Evolutionary conservation across 768 basidiomycete genomes (phyloP).

Genomic region (Pisolithus tinctorius): DNA sequence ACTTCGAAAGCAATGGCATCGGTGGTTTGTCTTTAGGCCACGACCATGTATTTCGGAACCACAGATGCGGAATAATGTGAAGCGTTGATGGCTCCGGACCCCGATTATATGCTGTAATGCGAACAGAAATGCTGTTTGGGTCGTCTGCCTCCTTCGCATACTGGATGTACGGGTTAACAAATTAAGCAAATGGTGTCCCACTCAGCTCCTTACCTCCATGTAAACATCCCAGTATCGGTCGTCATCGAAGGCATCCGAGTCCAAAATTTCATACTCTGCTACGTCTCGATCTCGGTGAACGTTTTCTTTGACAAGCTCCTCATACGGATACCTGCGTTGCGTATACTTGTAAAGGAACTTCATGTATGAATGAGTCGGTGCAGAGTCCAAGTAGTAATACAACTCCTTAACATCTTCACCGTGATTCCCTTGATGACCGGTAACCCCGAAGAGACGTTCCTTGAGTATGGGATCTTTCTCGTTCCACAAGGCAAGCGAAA

Average conservation of each 20-base stretch:
- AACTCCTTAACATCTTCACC: constrained; percentile 99
- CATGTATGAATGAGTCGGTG: constrained; percentile 99
- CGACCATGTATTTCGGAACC: constrained; percentile 99
- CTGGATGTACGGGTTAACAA: constrained; percentile 32
- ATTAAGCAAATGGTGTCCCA: constrained; percentile 4
- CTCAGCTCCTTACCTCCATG: constrained; percentile 64
- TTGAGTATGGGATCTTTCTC: constrained; percentile 91
- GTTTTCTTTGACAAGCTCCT: constrained; percentile 85
- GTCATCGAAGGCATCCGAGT: constrained; percentile 86
- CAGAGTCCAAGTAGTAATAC: constrained; percentile 98
- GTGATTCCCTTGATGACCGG: constrained; percentile 96
- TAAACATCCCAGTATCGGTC: constrained; percentile 99
- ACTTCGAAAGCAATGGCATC: constrained; percentile 54
- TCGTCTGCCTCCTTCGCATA: constrained; percentile 97
- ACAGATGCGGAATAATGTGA: constrained; percentile 92
- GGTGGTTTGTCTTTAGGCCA: constrained; percentile 70
- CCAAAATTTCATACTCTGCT: constrained; percentile 87
- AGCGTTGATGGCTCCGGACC: constrained; percentile 92
- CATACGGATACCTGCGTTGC: constrained; percentile 87
- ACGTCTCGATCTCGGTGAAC: constrained; percentile 77
- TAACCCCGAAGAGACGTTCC: constrained; percentile 93
- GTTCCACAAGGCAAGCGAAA: constrained; percentile 92
- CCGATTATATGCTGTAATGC: constrained; percentile 94
- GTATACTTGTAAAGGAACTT: constrained; percentile 99
- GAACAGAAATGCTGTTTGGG: constrained; percentile 81